Percentiles rank a stretch among this genome's conserved stretches.
Conservation (phyloP, 768 basidiomycete genomes). For the Imleria badia region DNA sequence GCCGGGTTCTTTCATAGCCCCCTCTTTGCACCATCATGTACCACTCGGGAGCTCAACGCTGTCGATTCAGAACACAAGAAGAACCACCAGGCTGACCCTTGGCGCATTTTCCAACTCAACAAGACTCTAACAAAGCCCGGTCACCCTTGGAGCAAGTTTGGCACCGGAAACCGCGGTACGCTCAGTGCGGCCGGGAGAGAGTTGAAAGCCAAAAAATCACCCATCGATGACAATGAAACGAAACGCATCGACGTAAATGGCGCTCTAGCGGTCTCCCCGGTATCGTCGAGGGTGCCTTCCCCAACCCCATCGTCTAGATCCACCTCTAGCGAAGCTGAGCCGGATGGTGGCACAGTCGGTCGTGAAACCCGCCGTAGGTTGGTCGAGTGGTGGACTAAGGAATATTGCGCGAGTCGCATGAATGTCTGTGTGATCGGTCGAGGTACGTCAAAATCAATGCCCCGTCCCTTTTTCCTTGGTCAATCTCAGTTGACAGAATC, state of each 20-base stretch:
- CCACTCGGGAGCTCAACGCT: constrained; percentile 87
- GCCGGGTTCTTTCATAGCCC: constrained; percentile 92
- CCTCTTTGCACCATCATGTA: constrained; percentile 82
- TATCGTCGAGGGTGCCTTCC: constrained; percentile 56
- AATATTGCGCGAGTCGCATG: constrained; percentile 85
- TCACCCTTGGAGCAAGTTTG: constrained; percentile 91
- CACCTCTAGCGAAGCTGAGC: constrained; percentile 55
- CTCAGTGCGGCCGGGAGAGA: constrained; percentile 61
- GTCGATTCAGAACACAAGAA: constrained; percentile 98
- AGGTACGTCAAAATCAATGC: constrained; percentile 42
- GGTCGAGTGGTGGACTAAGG: constrained; percentile 81
- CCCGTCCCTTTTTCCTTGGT: neutral
- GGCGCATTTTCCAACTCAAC: constrained; percentile 94
- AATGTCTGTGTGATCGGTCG: constrained; percentile 75
- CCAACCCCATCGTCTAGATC: constrained; percentile 60
- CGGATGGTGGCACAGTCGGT: constrained; percentile 75
- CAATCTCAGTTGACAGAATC: constrained; percentile 50
- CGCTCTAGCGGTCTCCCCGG: constrained; percentile 41
- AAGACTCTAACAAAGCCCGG: constrained; percentile 79
- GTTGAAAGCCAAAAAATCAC: constrained; percentile 48
- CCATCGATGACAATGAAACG: constrained; percentile 23
- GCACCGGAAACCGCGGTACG: constrained; percentile 80
- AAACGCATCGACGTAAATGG: constrained; percentile 17
- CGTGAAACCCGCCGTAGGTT: constrained; percentile 76
- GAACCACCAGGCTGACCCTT: constrained; percentile 86